Percentiles rank a stretch among this genome's conserved stretches.
Evolutionary conservation across 305 asterid species (phyloP).

Genomic region (Solanum hybrid): DNA sequence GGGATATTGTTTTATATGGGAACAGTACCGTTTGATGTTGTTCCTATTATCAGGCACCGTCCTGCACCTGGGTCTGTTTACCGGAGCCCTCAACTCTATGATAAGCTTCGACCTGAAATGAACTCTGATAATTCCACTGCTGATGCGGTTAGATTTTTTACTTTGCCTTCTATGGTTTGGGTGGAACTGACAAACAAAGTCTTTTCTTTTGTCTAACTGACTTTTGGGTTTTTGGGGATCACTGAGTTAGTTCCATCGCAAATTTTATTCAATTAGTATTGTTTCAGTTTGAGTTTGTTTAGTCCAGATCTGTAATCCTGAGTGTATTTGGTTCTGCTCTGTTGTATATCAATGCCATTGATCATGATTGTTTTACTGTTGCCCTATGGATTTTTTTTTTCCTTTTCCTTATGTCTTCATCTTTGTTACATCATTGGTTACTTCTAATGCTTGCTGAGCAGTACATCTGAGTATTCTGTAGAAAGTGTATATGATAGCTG

Average conservation of each 20-base stretch:
- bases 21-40: conserved; percentile 75
- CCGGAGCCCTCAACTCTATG: conserved; percentile 68
- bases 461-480: not conserved
- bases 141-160: conserved; percentile 60
- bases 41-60: conserved; percentile 39
- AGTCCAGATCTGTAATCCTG: not conserved
- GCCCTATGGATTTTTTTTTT: not conserved
- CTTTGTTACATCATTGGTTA: not conserved
- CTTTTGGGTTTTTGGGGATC: not conserved
- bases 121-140: conserved; percentile 63
- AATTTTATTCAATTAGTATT: not conserved
- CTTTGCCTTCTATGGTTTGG: not conserved
- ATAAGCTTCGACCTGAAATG: conserved; percentile 56
- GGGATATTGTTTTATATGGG: conserved; percentile 89
- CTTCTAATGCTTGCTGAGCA: not conserved
- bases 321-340: not conserved
- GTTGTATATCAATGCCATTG: not conserved
- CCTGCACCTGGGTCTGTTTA: conserved; percentile 68
- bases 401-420: not conserved
- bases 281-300: not conserved
- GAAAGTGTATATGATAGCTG: not conserved
- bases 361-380: not conserved
- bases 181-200: not conserved
- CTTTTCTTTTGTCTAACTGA: not conserved
- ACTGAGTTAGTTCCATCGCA: not conserved